Conservation (phyloP, 257 asterid species). For the Knoxia roxburghii region DNA sequence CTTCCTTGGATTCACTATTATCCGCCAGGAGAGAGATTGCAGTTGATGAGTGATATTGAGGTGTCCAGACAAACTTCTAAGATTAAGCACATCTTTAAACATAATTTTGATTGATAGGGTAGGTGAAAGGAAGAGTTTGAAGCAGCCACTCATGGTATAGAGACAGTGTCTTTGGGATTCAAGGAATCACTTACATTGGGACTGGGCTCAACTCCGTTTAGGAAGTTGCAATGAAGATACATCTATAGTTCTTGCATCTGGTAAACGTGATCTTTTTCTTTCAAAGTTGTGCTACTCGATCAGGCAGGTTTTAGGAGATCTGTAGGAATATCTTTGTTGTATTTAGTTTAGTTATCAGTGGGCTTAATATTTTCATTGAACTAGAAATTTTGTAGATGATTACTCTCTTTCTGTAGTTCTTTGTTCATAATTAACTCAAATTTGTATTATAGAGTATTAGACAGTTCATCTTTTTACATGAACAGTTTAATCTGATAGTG, state of each 20-base stretch:
- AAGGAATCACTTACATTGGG: not conserved
- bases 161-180: not conserved
- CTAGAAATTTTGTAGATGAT: not conserved
- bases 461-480: not conserved
- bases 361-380: not conserved
- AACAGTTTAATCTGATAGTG: not conserved
- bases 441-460: not conserved
- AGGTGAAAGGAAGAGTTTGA: not conserved
- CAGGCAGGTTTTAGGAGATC: not conserved
- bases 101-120: not conserved
- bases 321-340: not conserved
- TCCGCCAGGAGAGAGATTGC: not conserved
- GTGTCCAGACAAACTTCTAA: not conserved
- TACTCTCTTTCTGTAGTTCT: no score
- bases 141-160: not conserved
- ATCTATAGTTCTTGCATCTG: not conserved
- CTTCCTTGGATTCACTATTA: constrained; percentile 1
- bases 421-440: not conserved
- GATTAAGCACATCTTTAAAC: not conserved
- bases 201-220: not conserved
- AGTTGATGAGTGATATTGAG: not conserved
- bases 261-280: constrained; percentile 6
- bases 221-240: not conserved
- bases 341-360: not conserved
- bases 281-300: not conserved